Conservation (phyloP, 495 filamentous ascomycete species). For the Aspergillus coremiiformis region DNA sequence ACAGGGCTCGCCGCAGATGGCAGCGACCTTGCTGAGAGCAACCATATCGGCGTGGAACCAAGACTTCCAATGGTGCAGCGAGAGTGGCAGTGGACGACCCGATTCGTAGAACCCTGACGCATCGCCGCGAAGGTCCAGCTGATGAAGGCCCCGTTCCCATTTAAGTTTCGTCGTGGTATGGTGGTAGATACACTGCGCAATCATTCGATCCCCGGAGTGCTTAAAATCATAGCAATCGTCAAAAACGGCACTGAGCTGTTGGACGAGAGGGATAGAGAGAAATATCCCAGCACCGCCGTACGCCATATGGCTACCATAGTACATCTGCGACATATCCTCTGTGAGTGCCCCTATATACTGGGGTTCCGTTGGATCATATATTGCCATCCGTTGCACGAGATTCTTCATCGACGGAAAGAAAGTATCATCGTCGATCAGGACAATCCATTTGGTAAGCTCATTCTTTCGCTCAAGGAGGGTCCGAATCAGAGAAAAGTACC, state of each 20-base stretch:
- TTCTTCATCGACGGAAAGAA: conserved; percentile 50
- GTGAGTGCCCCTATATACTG: conserved; percentile 51
- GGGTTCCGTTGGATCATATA: conserved; percentile 39
- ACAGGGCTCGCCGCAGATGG: conserved; percentile 48
- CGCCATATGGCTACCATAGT: conserved; percentile 37
- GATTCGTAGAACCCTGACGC: conserved; percentile 50
- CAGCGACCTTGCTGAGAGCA: conserved; percentile 41
- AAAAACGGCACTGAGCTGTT: conserved; percentile 29
- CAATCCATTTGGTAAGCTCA: conserved; percentile 43
- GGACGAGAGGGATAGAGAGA: conserved; percentile 42
- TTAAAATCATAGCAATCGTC: conserved; percentile 34
- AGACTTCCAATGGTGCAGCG: conserved; percentile 53
- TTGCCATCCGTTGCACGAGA: conserved; percentile 36
- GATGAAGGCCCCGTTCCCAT: conserved; percentile 44
- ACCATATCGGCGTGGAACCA: conserved; percentile 48
- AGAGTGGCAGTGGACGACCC: conserved; percentile 42
- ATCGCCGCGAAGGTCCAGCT: conserved; percentile 45
- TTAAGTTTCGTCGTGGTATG: conserved; percentile 44
- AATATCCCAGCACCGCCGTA: conserved; percentile 57
- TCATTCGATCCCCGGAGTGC: conserved; percentile 37
- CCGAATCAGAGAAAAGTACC: conserved; percentile 52
- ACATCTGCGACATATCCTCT: conserved; percentile 44
- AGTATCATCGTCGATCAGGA: conserved; percentile 63
- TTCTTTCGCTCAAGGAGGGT: conserved; percentile 16
- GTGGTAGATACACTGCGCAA: conserved; percentile 45